Conservation (phyloP, 306 rosid genomes). For the Ormosia semicastrata region DNA sequence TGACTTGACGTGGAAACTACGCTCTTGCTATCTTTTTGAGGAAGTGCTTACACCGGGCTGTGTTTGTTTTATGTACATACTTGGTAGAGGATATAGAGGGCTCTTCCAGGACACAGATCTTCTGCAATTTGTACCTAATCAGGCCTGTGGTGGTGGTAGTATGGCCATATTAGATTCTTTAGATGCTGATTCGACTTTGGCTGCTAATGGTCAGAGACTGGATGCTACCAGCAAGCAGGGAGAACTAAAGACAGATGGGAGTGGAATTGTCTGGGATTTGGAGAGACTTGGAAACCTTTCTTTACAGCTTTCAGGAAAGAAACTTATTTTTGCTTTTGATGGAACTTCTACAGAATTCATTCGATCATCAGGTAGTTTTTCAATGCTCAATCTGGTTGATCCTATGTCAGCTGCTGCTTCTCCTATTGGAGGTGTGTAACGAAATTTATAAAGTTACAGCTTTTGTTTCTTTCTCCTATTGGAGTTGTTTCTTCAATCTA, state of each 20-base stretch:
- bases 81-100: constrained; percentile 99
- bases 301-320: constrained; percentile 92
- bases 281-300: constrained; percentile 92
- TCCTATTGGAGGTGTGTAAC: constrained; percentile 94
- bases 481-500: constrained; percentile 11
- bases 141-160: constrained; percentile 98
- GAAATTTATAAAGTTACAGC: constrained; percentile 30
- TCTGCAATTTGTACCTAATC: constrained; percentile 91
- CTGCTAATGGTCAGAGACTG: constrained; percentile 69
- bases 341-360: constrained; percentile 81
- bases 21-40: constrained; percentile 98
- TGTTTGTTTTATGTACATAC: constrained; percentile 93
- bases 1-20: constrained; percentile 86
- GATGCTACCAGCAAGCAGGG: constrained; percentile 68
- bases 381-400: constrained; percentile 96
- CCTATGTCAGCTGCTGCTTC: constrained; percentile 99
- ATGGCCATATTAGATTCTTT: constrained; percentile 97
- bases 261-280: constrained; percentile 99
- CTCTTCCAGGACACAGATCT: constrained; percentile 97
- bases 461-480: constrained; percentile 10
- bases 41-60: constrained; percentile 92
- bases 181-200: constrained; percentile 73
- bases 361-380: constrained; percentile 75
- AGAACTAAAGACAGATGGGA: constrained; percentile 85
- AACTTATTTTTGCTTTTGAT: constrained; percentile 96